Evolutionary conservation across 345 rosid genomes (phyloP).

Genomic region (Microcos paniculata): DNA sequence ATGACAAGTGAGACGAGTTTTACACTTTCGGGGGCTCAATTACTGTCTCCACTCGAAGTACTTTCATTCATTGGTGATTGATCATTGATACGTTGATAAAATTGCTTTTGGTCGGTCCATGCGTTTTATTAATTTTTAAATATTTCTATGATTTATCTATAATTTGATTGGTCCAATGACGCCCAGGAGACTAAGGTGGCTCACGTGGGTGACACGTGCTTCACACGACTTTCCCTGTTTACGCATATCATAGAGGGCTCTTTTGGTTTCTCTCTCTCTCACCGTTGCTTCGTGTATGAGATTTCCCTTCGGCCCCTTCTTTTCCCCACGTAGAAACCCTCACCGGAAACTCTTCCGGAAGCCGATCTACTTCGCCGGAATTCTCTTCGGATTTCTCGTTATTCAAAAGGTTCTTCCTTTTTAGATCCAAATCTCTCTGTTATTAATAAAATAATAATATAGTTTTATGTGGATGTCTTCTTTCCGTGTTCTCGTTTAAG

Average conservation of each 20-base stretch:
- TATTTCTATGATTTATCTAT: no score
- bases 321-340: not conserved
- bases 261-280: not conserved
- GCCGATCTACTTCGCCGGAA: not conserved
- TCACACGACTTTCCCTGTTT: not conserved
- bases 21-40: no score
- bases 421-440: constrained; percentile 1
- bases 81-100: no score
- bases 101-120: no score
- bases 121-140: no score
- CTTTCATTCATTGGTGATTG: no score
- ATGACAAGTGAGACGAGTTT: no score
- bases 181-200: not conserved
- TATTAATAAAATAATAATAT: not conserved
- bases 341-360: not conserved
- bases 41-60: no score
- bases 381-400: not conserved
- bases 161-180: not conserved
- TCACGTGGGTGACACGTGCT: not conserved
- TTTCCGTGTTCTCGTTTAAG: not conserved
- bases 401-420: constrained; percentile 1
- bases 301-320: constrained; percentile 3
- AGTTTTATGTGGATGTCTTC: not conserved
- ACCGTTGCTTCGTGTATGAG: constrained; percentile 8
- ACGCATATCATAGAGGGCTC: not conserved